Percentiles rank a stretch among this genome's conserved stretches.
Evolutionary conservation across 345 rosid species (phyloP).

Genomic region (Viola odorata): DNA sequence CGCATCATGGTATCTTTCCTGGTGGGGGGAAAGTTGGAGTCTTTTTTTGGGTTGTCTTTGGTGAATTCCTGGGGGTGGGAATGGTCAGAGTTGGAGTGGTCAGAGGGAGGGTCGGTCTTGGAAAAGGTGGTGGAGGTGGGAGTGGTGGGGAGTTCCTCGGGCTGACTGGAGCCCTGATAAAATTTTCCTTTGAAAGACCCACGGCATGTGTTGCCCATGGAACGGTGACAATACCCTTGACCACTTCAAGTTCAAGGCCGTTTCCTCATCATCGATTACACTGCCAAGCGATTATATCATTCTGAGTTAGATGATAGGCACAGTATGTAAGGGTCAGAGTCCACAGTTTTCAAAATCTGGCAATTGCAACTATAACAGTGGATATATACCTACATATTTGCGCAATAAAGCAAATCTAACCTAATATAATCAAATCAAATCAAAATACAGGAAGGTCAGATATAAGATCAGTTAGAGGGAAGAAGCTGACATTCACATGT

Average conservation of each 20-base stretch:
- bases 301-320: background rate
- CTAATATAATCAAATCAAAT: too few species aligned
- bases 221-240: slow-evolving; percentile 38
- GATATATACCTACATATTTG: too few species aligned
- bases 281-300: slow-evolving; percentile 9
- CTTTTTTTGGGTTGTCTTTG: slow-evolving; percentile 30
- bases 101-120: slow-evolving; percentile 38
- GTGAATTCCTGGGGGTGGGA: slow-evolving; percentile 41
- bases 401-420: too few species aligned
- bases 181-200: slow-evolving; percentile 77
- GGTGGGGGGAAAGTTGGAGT: slow-evolving; percentile 34
- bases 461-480: too few species aligned
- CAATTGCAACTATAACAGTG: too few species aligned
- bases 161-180: slow-evolving; percentile 67
- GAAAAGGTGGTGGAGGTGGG: slow-evolving; percentile 15
- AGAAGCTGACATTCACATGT: too few species aligned
- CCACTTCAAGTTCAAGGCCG: slow-evolving; percentile 13
- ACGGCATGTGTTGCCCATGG: slow-evolving; percentile 99
- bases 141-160: slow-evolving; percentile 45
- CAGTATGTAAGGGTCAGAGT: too few species aligned
- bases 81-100: slow-evolving; percentile 34
- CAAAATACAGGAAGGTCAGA: too few species aligned
- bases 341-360: too few species aligned
- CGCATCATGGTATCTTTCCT: slow-evolving; percentile 61
- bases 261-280: slow-evolving; percentile 39